Base-by-base conservation (phyloP, 257 asterid genomes). In the Sherardia arvensis region DNA sequence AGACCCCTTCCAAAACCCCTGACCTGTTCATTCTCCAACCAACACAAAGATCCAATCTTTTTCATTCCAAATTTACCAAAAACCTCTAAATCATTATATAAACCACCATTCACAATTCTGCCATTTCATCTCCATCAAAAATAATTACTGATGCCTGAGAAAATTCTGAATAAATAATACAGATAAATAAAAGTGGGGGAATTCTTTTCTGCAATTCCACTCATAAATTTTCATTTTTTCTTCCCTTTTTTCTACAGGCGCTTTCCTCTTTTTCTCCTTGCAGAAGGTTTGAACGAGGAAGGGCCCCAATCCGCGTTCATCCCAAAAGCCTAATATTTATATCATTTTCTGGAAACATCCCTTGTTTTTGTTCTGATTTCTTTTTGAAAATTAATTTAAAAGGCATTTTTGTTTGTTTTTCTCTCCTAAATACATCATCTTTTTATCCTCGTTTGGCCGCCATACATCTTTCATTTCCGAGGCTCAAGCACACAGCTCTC, bases 381-480 rank as follows among this genome's bases (percentile, higher is more conserved):
- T 49, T 49, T 47, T 47, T 47, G 22, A 21, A 10, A 12, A 34
- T 32, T 30, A 53, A 1, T 3, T 34, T 17, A 55, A 38, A 38
- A 38, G 47, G 14, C 14, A 22, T 27, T 53, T 20, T 36, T 21
- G 26, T 17, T 55, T 62, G n/a, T 29, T 70, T n/a, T 43, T 43
- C 51, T 64, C 66, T 66, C 76, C 71, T 61, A 54, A 60, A 66
- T 29, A 54, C 67, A 61, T 45, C 54, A 63, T 64, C 63, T 27
- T 62, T 40, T 66, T 48, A 61, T 70, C 69, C 30, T 43, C 36
- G 51, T 48, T 43, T 56, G 28, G 79, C 79, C 79, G 73, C 73
- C 60, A 33, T 53, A 54, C 61, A 34, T 70, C 43, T 58, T 22
- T 40, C 48, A 53, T 61, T 29, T 48, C 33, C 66, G 57, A 63